Percentiles rank a stretch among this genome's conserved stretches.
These are phyloP conservation scores for Lentinula sp. DNA, from an alignment of 768 basidiomycete species.

Conservation along the genomic window DNA sequence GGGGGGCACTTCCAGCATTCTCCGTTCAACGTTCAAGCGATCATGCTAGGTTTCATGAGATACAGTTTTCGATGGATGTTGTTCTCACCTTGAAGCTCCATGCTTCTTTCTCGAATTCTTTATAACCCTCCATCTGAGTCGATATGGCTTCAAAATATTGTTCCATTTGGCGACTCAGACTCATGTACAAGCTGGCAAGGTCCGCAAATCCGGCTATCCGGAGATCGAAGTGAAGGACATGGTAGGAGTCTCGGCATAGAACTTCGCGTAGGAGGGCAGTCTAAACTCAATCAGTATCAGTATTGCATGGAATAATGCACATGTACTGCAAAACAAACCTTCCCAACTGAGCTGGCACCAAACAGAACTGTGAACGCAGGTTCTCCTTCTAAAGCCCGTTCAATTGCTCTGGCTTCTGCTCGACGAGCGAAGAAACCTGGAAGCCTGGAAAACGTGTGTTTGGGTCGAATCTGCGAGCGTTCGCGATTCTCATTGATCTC, in stretches of 20 bases:
- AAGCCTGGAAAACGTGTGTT: constrained; percentile 73
- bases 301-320: background rate
- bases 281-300: constrained; percentile 23
- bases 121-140: constrained; percentile 51
- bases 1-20: constrained; percentile 40
- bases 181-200: constrained; percentile 68
- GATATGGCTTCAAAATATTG: constrained; percentile 69
- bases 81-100: constrained; percentile 69
- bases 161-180: constrained; percentile 77
- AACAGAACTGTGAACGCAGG: constrained; percentile 79
- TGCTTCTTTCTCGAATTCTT: constrained; percentile 68
- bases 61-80: background rate
- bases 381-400: constrained; percentile 57
- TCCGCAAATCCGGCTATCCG: constrained; percentile 83
- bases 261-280: constrained; percentile 78
- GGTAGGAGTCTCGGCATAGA: constrained; percentile 59
- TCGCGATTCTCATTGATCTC: constrained; percentile 70
- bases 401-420: constrained; percentile 59
- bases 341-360: constrained; percentile 77
- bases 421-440: constrained; percentile 70
- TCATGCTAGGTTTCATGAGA: constrained; percentile 48
- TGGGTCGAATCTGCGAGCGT: constrained; percentile 57
- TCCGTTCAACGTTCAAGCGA: constrained; percentile 64
- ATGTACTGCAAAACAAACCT: constrained; percentile 34
- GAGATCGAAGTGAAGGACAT: constrained; percentile 80